phyloP scores from a whole-genome alignment of 2,329 filamentous ascomycete genomes.

The Botrytis fabae region DNA sequence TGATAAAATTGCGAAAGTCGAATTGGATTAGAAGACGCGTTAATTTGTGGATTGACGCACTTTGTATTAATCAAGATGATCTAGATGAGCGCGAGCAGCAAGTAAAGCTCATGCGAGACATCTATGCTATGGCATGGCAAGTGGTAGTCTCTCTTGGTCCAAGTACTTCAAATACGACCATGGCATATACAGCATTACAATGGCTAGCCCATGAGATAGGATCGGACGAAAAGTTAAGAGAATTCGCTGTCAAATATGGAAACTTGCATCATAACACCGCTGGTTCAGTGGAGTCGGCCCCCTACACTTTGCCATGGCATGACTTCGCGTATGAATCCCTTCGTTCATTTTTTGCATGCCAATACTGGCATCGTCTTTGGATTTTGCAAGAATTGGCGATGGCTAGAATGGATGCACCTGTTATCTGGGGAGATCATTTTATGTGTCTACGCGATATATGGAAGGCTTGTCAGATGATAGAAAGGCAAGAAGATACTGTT shows the following conservation, averaged over 20 bases:
- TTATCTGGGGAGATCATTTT: constrained; percentile 12
- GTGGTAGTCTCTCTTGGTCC: constrained; percentile 15
- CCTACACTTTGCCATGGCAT: constrained; percentile 18
- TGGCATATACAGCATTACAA: constrained; percentile 10
- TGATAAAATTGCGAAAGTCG: background rate
- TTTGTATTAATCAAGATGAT: constrained; percentile 28
- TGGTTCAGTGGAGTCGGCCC: background rate
- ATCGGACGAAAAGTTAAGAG: background rate
- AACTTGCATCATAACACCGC: constrained; percentile 5
- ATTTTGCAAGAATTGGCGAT: constrained; percentile 22
- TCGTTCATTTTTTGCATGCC: constrained; percentile 15
- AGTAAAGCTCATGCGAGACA: constrained; percentile 23
- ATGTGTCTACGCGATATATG: constrained; percentile 17
- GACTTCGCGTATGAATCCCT: background rate
- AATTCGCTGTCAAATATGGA: constrained; percentile 21
- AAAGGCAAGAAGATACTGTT: constrained; percentile 13
- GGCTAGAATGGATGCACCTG: constrained; percentile 13
- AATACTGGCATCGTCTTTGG: constrained; percentile 22
- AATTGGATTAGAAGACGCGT: constrained; percentile 11
- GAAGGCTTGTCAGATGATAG: constrained; percentile 18
- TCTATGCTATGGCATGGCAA: constrained; percentile 23
- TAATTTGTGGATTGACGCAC: constrained; percentile 24
- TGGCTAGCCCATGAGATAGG: constrained; percentile 15
- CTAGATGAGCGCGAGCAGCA: constrained; percentile 23
- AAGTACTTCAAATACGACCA: background rate